Evolutionary conservation across 2,329 filamentous ascomycete genomes (phyloP), one percentile per base, ranked within the genome.

Genomic region (Cadophora malorum): DNA sequence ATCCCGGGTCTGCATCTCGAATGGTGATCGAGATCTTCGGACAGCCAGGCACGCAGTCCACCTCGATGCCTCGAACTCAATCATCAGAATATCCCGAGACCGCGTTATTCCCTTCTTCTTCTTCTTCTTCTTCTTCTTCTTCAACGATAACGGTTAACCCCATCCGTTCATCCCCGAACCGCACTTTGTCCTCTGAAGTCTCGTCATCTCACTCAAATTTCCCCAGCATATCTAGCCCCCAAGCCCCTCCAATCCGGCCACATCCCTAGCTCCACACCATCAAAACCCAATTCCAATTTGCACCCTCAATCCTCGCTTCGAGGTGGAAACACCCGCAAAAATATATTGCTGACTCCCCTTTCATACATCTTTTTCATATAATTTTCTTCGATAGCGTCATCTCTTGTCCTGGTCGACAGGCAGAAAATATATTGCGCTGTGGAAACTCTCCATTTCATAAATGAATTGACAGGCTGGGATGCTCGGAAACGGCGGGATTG

Each of bases 191-290:
- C 7, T 47, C 45, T 49, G 19, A 49, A 9, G 16, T 45, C 41
- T 35, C 55, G 19, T 35, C 55, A 38, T 58, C 55, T 25, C 33
- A 19, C 21, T 59, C 56, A 19, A 45, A 59, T 59, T 25, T 59
- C 56, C 33, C 33, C 56, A 59, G 35, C 33, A 38, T 59, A 19
- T 59, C 33, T 59, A 41, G 56, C 14, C 21, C 38, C 21, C 12
- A 23, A 41, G 33, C 56, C 10, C 33, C 35, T 59, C 56, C 33
- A 41, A 45, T 59, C 33, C 33, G 31, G n/a, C 21, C 21, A 21
- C 19, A 45, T 41, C 21, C 56, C 35, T 45, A 45, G 35, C 35
- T 45, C 56, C 56, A 35, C 56, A 19, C 56, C 56, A 21, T 28
- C 56, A 16, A 59, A 59, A 25, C 31, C 35, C n/a, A 59, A 59